A percentile compares a stretch with the other conserved stretches of the same genome.
Conservation (phyloP, 2,329 filamentous ascomycete genomes). For the Rutstroemia sp. region DNA sequence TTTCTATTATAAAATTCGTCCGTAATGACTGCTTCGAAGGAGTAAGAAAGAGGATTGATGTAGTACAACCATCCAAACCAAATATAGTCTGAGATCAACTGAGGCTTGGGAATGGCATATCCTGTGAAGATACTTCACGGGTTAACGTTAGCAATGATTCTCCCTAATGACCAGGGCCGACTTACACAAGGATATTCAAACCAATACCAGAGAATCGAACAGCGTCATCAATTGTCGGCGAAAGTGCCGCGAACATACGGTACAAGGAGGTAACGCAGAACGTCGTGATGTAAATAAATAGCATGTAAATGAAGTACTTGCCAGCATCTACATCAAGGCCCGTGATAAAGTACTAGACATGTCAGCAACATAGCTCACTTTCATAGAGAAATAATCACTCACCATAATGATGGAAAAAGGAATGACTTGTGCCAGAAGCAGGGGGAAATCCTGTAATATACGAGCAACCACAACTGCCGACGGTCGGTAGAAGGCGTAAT, state of each 20-base stretch:
- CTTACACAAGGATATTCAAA: conserved; percentile 48
- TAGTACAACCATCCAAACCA: conserved; percentile 57
- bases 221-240: conserved; percentile 57
- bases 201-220: conserved; percentile 57
- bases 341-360: conserved; percentile 50
- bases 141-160: background rate
- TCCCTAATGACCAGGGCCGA: background rate
- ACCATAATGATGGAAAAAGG: conserved; percentile 48
- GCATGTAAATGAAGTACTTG: conserved; percentile 59
- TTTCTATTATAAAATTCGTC: conserved; percentile 52
- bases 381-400: background rate
- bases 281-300: conserved; percentile 57
- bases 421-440: conserved; percentile 49
- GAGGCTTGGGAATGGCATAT: conserved; percentile 60
- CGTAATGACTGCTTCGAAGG: conserved; percentile 55
- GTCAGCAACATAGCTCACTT: background rate
- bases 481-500: conserved; percentile 64
- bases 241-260: conserved; percentile 59
- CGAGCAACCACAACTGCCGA: conserved; percentile 58
- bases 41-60: conserved; percentile 43
- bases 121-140: conserved; percentile 46
- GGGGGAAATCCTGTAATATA: conserved; percentile 54
- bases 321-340: conserved; percentile 49
- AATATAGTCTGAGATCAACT: conserved; percentile 49
- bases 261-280: conserved; percentile 57